Evolutionary conservation across 1,139 yeast genomes (phyloP).

Genomic region (Lodderomyces beijingensis): DNA sequence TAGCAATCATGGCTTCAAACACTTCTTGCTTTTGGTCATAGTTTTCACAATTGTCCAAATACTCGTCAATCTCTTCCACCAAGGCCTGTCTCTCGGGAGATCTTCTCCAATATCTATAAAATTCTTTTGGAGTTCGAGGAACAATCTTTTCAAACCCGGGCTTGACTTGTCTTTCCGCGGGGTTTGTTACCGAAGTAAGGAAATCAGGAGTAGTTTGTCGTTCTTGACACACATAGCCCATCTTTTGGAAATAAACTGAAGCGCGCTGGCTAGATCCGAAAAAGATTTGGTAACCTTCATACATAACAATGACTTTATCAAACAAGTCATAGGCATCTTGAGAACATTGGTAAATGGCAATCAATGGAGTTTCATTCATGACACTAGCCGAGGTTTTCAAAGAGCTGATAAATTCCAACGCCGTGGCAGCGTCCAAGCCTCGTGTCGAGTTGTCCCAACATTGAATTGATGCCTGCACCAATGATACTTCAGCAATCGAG

Average conservation of each 20-base stretch:
- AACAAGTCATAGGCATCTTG: slow-evolving; percentile 46
- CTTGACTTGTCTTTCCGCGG: slow-evolving; percentile 53
- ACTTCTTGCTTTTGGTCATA: slow-evolving; percentile 17
- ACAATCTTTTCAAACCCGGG: slow-evolving; percentile 40
- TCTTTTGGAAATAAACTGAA: slow-evolving; percentile 36
- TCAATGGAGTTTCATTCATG: slow-evolving; percentile 56
- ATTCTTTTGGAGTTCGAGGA: slow-evolving; percentile 22
- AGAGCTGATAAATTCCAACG: slow-evolving; percentile 67
- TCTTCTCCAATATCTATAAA: slow-evolving; percentile 21
- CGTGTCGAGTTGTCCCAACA: slow-evolving; percentile 65
- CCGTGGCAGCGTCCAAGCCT: slow-evolving; percentile 59
- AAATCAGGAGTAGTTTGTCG: slow-evolving; percentile 60
- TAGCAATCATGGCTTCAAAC: slow-evolving; percentile 51
- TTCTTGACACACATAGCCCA: slow-evolving; percentile 58
- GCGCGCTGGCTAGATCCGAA: slow-evolving; percentile 58
- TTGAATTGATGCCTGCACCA: slow-evolving; percentile 36
- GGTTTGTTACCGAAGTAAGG: slow-evolving; percentile 63
- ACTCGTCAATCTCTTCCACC: slow-evolving; percentile 17
- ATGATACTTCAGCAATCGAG: slow-evolving; percentile 41
- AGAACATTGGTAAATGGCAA: slow-evolving; percentile 65
- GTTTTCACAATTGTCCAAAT: slow-evolving; percentile 13
- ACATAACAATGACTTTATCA: slow-evolving; percentile 72
- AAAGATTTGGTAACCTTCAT: slow-evolving; percentile 25
- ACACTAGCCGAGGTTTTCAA: slow-evolving; percentile 60
- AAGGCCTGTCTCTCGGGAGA: slow-evolving; percentile 19